These are phyloP conservation scores for Magnaporthiopsis incrustans DNA, from an alignment of 2,329 filamentous ascomycete species.

Conservation along the genomic window DNA sequence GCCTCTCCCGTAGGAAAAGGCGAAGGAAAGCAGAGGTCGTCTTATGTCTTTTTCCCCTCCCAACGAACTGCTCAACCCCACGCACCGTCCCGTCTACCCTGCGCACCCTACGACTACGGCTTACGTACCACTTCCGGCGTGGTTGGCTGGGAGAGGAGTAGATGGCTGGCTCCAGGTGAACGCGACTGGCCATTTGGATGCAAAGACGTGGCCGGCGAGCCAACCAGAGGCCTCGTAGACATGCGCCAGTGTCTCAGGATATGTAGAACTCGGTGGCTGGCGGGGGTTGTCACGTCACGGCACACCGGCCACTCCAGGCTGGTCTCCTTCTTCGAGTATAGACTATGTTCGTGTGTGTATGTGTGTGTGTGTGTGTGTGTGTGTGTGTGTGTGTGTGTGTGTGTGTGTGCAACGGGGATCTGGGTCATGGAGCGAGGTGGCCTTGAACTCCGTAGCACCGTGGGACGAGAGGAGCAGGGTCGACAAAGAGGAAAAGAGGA, in stretches of 20 bases:
- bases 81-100: too few relatives aligned
- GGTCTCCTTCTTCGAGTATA: too few relatives aligned
- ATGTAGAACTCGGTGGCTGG: constrained; percentile 10
- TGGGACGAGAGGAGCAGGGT: background rate
- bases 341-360: too few relatives aligned
- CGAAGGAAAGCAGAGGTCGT: too few relatives aligned
- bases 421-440: background rate
- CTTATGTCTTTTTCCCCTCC: background rate
- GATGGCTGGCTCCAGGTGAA: background rate
- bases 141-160: background rate
- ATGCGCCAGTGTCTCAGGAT: constrained; percentile 10
- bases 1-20: too few relatives aligned
- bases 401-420: background rate
- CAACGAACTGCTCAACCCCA: too few relatives aligned
- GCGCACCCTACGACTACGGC: too few relatives aligned
- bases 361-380: too few relatives aligned
- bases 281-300: too few relatives aligned
- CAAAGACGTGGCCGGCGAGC: background rate
- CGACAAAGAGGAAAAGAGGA: background rate
- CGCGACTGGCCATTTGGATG: background rate
- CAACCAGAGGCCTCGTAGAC: background rate
- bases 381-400: too few relatives aligned
- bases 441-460: background rate
- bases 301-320: too few relatives aligned
- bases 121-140: too few relatives aligned